phyloP scores from a whole-genome alignment of 495 filamentous ascomycete species.

The Penicillium argentinense region DNA sequence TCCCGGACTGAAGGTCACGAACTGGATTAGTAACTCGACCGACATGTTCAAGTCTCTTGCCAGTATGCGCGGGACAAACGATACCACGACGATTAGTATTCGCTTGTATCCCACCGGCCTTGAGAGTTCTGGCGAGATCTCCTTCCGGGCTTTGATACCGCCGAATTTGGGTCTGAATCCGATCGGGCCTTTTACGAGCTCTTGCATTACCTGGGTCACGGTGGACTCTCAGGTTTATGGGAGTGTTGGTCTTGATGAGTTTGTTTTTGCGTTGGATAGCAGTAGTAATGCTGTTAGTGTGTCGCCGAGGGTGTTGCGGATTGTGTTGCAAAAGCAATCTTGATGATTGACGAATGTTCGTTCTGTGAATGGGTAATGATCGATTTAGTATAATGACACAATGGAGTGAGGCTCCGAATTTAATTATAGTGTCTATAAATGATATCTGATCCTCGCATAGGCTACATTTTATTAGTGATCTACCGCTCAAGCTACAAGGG shows the following conservation, averaged over 20 bases:
- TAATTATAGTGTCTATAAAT: no score
- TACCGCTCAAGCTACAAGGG: no score
- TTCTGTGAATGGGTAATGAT: no score
- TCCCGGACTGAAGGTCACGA: slow-evolving; percentile 38
- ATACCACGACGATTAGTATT: slow-evolving; percentile 21
- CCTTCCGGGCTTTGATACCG: slow-evolving; percentile 45
- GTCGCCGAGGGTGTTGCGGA: slow-evolving; percentile 26
- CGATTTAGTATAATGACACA: no score
- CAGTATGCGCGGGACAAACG: neutral
- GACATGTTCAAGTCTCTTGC: slow-evolving; percentile 36
- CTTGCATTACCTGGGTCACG: slow-evolving; percentile 26
- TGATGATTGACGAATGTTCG: no score
- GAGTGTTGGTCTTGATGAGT: slow-evolving; percentile 38
- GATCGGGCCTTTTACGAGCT: slow-evolving; percentile 19
- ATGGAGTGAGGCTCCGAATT: no score
- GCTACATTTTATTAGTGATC: no score
- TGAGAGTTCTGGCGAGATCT: slow-evolving; percentile 22
- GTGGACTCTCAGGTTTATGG: slow-evolving; percentile 34
- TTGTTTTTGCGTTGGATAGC: slow-evolving; percentile 36
- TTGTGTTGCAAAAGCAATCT: slow-evolving; percentile 8
- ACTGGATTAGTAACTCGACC: slow-evolving; percentile 41
- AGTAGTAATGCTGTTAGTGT: slow-evolving; percentile 26
- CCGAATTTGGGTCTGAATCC: slow-evolving; percentile 22
- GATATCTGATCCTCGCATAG: no score
- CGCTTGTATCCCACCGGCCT: slow-evolving; percentile 51